Evolutionary conservation across 2,329 filamentous ascomycete species (phyloP), one percentile per base, ranked within the genome.

Genomic region (Camillea tinctor): DNA sequence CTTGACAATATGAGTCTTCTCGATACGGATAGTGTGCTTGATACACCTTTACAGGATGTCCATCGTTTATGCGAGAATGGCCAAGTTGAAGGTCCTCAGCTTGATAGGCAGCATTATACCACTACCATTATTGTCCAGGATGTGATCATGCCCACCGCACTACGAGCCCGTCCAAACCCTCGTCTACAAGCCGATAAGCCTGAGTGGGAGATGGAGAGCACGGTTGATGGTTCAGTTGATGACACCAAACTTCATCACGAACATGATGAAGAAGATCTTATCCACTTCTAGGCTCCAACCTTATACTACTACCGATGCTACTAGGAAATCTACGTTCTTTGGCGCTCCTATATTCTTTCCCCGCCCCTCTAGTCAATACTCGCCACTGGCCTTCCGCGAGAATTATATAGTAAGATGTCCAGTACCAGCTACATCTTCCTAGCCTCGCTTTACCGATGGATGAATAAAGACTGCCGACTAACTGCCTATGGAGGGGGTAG

Each of bases 181-280:
- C 19, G 52, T 22, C 54, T 52, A 20, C 52, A 55, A 26, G 50
- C 49, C n/a, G 58, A 67, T 19, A 59, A 52, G 17, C 60, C 63
- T 1, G 67, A 70, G 52, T 69, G 67, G 68, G 65, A 68, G 55
- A 26, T 55, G 15, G 22, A 59, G 3, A 62, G 59, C 52, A 40
- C 52, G 8, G 49, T 52, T 3, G 52, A 57, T 17, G 58, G 56
- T 3, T 44, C 48, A n/a, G 30, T 30, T 9, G 17, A 20, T 4
- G 54, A 52, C 30, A 13, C 11, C 3, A 36, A 21, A 1, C 44
- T 24, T 11, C 50, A 52, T 13, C 36, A 23, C n/a, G 62, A 62
- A 17, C 49, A 57, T 36, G 21, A 20, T 17, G 61, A 49, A 23
- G 61, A 44, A 19, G 30, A 61, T 15, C 63, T 65, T 9, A 65